Evolutionary conservation across 169 alveolate genomes (phyloP).

Genomic region (Perkinsus chesapeaki): DNA sequence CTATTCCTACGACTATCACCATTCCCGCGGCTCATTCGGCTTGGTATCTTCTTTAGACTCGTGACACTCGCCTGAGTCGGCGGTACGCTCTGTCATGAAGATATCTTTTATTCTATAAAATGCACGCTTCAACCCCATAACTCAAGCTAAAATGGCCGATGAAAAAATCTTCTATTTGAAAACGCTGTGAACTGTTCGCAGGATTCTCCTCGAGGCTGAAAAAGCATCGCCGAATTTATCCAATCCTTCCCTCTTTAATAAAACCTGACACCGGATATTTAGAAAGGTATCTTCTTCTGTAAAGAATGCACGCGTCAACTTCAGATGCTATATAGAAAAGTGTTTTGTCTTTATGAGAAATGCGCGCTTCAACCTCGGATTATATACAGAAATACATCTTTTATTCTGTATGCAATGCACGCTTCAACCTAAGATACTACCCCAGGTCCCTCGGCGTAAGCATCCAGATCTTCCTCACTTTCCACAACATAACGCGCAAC

Average conservation of each 20-base stretch:
- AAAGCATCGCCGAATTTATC: background rate
- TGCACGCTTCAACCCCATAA: background rate
- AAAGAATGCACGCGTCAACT: background rate
- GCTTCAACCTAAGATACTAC: background rate
- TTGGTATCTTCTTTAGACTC: too few relatives aligned
- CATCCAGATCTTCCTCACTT: background rate
- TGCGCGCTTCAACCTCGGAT: background rate
- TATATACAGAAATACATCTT: background rate
- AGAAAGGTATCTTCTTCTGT: background rate
- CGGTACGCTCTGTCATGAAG: too few relatives aligned
- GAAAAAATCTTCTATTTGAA: background rate
- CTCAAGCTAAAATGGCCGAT: background rate
- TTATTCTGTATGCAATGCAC: background rate
- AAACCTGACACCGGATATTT: background rate
- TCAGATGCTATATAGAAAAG: background rate
- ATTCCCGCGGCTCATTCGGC: too few relatives aligned
- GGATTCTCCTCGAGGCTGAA: background rate
- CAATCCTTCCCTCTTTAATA: background rate
- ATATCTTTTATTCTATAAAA: background rate
- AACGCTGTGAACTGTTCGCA: background rate
- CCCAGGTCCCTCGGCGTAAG: background rate
- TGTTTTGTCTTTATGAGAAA: background rate
- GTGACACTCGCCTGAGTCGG: too few relatives aligned
- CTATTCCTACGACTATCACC: too few relatives aligned
- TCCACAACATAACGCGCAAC: background rate